A percentile compares a stretch with the other conserved stretches of the same genome.
phyloP scores from a whole-genome alignment of 208 protist genomes.

The Leishmania guyanensis region DNA sequence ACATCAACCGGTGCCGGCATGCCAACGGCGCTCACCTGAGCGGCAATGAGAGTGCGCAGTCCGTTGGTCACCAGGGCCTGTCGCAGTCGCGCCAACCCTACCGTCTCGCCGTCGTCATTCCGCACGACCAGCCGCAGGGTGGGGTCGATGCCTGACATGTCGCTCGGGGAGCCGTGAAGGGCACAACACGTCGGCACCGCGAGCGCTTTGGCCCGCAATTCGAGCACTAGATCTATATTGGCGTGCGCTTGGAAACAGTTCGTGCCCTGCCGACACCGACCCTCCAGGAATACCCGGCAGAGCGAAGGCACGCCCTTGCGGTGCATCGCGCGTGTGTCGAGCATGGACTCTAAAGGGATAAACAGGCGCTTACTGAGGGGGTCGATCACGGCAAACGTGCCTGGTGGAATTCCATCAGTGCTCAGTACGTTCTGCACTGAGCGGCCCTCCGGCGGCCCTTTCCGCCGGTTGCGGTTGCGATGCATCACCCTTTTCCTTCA shows the following conservation, averaged over 20 bases:
- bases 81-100: constrained; percentile 28
- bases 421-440: constrained; percentile 59
- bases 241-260: constrained; percentile 85
- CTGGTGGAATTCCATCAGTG: constrained; percentile 44
- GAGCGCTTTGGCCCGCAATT: constrained; percentile 62
- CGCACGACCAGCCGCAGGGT: constrained; percentile 21
- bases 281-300: constrained; percentile 76
- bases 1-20: constrained; percentile 34
- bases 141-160: constrained; percentile 29
- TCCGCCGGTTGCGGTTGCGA: constrained; percentile 37
- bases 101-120: constrained; percentile 38
- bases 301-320: constrained; percentile 78
- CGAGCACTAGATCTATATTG: constrained; percentile 41
- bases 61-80: constrained; percentile 59
- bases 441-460: constrained; percentile 19
- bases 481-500: constrained; percentile 18
- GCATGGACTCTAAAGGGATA: constrained; percentile 61
- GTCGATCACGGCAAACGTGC: constrained; percentile 84
- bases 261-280: constrained; percentile 74
- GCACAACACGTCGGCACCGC: constrained; percentile 76
- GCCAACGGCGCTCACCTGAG: constrained; percentile 23
- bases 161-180: constrained; percentile 51
- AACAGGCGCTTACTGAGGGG: constrained; percentile 75
- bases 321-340: constrained; percentile 78
- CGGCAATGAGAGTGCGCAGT: constrained; percentile 45